Base-by-base conservation (phyloP, 2,329 filamentous ascomycete species). In the Alternaria sp. region DNA sequence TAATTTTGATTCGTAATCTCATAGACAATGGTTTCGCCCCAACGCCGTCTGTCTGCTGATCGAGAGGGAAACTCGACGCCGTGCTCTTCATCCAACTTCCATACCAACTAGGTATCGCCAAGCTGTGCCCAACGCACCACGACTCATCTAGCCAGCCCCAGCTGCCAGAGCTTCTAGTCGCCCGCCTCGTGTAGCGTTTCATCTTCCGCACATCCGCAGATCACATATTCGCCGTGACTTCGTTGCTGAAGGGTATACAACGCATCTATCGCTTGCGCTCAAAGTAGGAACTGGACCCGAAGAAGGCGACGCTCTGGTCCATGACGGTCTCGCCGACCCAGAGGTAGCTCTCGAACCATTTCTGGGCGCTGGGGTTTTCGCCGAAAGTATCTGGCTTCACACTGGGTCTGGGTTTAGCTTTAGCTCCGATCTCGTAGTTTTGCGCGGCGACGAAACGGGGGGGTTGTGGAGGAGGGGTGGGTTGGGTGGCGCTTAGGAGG, bases 291-390 rank as follows among this genome's bases (percentile, higher is more conserved):
- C 92, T 96, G 52, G 91, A 90, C 45, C 93, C 91, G 79, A 97
- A 92, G 61, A 98, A 88, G 44, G 94, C 94, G 30, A 98, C 93
- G 28, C 93, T 96, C 84, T 96, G 92, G 81, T 99, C 96, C 93
- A 99, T 97, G 69, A 97, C 92, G 89, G 93, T 97, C 84, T 99
- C 96, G 73, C 96, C 96, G 17, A 97, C 90, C 67, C 93, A 93
- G 46, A 98, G 89, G 81, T 98, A 98, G 79, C 91, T 95, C 77
- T 95, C 91, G 70, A 98, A 89, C 93, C 94, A 98, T 76, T 90
- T 90, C 79, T 91, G 90, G 71, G 96, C 82, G 67, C 94, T 91
- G 79, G 93, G 92, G 81, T 90, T 95, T 62, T 96, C 93, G 78
- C 91, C 87, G 76, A 97, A 87, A 72, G 90, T 90, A 69, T 97